Evolutionary conservation across 331 rosid species (phyloP).

Genomic region (Pyracantha coccinea): DNA sequence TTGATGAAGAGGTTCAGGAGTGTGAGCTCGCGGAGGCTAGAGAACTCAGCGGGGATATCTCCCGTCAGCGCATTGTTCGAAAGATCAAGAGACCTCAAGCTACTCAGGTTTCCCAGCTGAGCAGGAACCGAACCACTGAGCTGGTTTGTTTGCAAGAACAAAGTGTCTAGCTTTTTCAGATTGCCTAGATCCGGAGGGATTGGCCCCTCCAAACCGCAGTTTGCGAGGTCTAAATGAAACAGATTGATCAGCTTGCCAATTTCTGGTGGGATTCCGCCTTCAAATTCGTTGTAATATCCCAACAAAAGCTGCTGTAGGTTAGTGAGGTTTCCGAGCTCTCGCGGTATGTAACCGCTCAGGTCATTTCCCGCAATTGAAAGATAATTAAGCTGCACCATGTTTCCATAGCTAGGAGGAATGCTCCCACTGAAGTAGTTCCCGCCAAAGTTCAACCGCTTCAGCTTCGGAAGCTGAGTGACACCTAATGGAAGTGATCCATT

Average conservation of each 20-base stretch:
- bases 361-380: conserved; percentile 81
- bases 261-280: conserved; percentile 65
- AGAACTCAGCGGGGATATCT: conserved; percentile 63
- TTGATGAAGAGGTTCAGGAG: conserved; percentile 80
- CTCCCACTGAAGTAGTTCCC: conserved; percentile 70
- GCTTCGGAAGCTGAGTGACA: conserved; percentile 35
- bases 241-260: conserved; percentile 58
- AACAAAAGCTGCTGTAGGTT: conserved; percentile 49
- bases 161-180: conserved; percentile 53
- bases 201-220: conserved; percentile 59
- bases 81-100: conserved; percentile 57
- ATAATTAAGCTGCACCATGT: conserved; percentile 39
- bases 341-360: conserved; percentile 64
- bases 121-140: conserved; percentile 61
- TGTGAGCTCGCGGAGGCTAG: conserved; percentile 52
- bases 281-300: conserved; percentile 70
- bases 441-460: conserved; percentile 60
- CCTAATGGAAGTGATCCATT: conserved; percentile 61
- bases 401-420: conserved; percentile 71
- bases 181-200: conserved; percentile 79
- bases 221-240: conserved; percentile 64
- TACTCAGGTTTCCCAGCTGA: conserved; percentile 57
- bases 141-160: conserved; percentile 74
- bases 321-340: conserved; percentile 65
- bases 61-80: conserved; percentile 81